Base-by-base conservation (phyloP, 140 eudicot species). In the Erigeron philadelphicus region DNA sequence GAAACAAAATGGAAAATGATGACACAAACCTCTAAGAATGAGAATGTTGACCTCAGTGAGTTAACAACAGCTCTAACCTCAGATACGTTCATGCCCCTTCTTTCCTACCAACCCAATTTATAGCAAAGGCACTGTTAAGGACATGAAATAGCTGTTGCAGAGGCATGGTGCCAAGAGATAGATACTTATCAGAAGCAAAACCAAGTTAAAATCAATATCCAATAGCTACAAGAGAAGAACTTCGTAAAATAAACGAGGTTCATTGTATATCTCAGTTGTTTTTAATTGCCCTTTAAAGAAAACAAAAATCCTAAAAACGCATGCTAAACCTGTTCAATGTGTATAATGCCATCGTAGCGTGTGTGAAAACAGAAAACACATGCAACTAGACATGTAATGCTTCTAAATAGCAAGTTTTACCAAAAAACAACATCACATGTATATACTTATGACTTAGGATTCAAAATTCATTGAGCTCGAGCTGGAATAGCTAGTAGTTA, bases 41-140 rank as follows among this genome's bases (percentile, higher is more conserved):
- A 57, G 76, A 93, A 93, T 5, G 91, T 85, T 38, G 94, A 87
- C 61, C 97, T 90, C 45, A 93, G 76, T 40, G 88, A 74, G 74
- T 77, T 86, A 64, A 93, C 99, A 65, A 78, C 83, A 64, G 76
- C 83, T 48, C 83, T 87, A 66, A 82, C 99, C 80, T 93, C 99
- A 11, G 84, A 73, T 18, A 85, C 73, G 50, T 43, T 80, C 99
- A 89, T 93, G 56, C 68, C 71, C 84, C 76, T 80, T 72, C 99
- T 80, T 80, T 93, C 99, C 97, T 93, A 66, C 75, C 72, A 70
- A 83, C 25, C 21, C 69, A 81, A 66, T 41, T 45, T 11, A 57
- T 9, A 75, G 38, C 50, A 64, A 65, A 60, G 42, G 50, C 56
- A 70, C 55, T 53, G 19, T 47, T 61, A 58, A 58, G 17, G 43